These are phyloP conservation scores for Triticum monococcum DNA, from an alignment of 176 grass and related monocot genomes.

Conservation along the genomic window DNA sequence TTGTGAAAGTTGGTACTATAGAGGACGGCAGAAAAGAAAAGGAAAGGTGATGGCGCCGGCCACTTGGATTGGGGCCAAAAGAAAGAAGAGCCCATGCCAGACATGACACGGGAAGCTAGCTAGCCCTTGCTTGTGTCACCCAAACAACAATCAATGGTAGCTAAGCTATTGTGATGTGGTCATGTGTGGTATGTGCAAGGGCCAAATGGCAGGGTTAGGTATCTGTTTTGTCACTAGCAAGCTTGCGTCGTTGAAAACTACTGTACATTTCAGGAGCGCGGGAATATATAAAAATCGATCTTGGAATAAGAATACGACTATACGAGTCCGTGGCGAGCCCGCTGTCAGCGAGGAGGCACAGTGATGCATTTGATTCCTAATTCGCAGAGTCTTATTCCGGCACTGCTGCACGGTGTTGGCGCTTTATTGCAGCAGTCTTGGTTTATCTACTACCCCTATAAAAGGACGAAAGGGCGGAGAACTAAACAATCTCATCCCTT, in stretches of 20 bases:
- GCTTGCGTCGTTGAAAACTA: background rate
- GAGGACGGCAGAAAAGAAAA: background rate
- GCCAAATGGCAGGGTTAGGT: conserved; percentile 30
- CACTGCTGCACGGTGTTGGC: too few relatives aligned
- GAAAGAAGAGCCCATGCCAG: background rate
- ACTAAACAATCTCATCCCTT: too few relatives aligned
- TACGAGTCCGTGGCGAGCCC: background rate
- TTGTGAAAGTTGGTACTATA: background rate
- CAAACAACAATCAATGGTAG: background rate
- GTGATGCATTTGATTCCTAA: background rate
- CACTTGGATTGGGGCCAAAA: background rate
- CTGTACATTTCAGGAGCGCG: background rate
- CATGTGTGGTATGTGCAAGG: background rate
- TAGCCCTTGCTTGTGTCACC: background rate
- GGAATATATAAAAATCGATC: background rate
- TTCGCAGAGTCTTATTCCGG: too few relatives aligned
- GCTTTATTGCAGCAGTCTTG: too few relatives aligned
- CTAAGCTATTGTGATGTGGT: background rate
- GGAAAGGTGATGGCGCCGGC: background rate
- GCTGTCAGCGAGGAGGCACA: background rate
- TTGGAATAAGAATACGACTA: background rate
- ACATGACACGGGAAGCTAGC: background rate
- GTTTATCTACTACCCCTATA: too few relatives aligned
- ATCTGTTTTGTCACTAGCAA: conserved; percentile 13
- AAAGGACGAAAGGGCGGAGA: too few relatives aligned